Evolutionary conservation across 495 filamentous ascomycete species (phyloP).

Genomic region (Achaetomiella virescens): DNA sequence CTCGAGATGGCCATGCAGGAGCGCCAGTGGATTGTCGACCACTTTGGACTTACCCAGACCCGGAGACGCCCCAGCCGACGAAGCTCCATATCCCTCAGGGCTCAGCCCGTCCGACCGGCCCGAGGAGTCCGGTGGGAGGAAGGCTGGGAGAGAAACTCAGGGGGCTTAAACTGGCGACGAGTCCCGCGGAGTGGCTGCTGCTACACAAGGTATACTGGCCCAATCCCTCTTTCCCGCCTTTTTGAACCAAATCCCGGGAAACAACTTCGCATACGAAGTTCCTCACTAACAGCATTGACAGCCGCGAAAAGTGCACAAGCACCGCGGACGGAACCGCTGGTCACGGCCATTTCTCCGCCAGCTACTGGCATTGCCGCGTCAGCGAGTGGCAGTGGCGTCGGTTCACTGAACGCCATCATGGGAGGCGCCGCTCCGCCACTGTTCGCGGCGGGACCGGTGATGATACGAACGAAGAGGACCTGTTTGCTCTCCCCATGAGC

Average conservation of each 20-base stretch:
- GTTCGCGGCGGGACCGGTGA: slow-evolving; percentile 20
- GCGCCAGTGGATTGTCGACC: slow-evolving; percentile 71
- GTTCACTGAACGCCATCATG: slow-evolving; percentile 44
- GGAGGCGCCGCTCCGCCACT: slow-evolving; percentile 26
- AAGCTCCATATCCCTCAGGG: slow-evolving; percentile 24
- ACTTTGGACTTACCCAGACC: slow-evolving; percentile 57
- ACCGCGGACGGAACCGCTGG: slow-evolving; percentile 7
- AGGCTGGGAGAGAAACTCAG: slow-evolving; percentile 68
- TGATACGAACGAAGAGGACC: slow-evolving; percentile 56
- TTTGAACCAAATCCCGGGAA: neutral
- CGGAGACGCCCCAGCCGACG: slow-evolving; percentile 23
- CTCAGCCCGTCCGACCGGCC: slow-evolving; percentile 39
- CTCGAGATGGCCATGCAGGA: slow-evolving; percentile 75
- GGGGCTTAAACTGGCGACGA: slow-evolving; percentile 69
- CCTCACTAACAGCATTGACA: slow-evolving; percentile 3
- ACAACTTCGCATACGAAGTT: neutral
- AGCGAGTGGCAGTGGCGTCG: slow-evolving; percentile 21
- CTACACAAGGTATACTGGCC: slow-evolving; percentile 37
- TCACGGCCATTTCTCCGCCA: slow-evolving; percentile 4
- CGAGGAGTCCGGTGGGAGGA: slow-evolving; percentile 57
- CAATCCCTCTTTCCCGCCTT: neutral
- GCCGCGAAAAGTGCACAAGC: slow-evolving; percentile 17
- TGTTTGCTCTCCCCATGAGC: slow-evolving; percentile 76
- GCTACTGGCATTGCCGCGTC: neutral
- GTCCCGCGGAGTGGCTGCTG: slow-evolving; percentile 50